These are phyloP conservation scores for Persicaria tinctoria DNA, from an alignment of 148 eudicot species.

Conservation along the genomic window DNA sequence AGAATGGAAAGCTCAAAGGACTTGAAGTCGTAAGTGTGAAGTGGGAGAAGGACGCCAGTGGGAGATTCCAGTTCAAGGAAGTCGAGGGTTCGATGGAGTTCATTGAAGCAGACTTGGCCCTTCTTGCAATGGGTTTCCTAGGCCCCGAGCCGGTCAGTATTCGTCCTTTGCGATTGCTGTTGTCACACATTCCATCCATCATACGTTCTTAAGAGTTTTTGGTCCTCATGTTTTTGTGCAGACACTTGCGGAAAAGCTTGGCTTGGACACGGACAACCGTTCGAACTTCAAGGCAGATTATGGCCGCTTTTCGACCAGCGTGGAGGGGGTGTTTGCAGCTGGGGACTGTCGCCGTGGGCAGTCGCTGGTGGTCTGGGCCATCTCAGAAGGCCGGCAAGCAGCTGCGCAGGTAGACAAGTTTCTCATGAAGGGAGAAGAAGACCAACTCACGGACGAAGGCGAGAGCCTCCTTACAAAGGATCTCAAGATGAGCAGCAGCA, in stretches of 20 bases:
- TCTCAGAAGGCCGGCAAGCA: slow-evolving; percentile 91
- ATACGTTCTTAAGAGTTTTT: background rate
- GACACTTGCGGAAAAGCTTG: slow-evolving; percentile 71
- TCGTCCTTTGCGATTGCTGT: slow-evolving; percentile 1
- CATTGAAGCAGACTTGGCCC: slow-evolving; percentile 74
- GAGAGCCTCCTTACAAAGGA: background rate
- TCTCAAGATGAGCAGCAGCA: background rate
- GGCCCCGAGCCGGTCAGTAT: slow-evolving; percentile 92
- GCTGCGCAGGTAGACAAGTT: slow-evolving; percentile 80
- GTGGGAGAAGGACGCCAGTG: slow-evolving; percentile 95
- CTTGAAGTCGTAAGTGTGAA: slow-evolving; percentile 71
- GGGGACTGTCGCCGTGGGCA: slow-evolving; percentile 98
- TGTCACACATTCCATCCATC: background rate
- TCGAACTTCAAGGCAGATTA: slow-evolving; percentile 86
- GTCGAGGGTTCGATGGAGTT: slow-evolving; percentile 77
- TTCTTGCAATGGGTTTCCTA: slow-evolving; percentile 98
- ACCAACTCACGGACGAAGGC: background rate
- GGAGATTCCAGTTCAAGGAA: slow-evolving; percentile 80
- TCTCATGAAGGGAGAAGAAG: slow-evolving; percentile 50
- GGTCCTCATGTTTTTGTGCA: slow-evolving; percentile 12
- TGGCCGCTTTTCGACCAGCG: slow-evolving; percentile 65
- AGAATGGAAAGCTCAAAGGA: slow-evolving; percentile 73
- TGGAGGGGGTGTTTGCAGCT: slow-evolving; percentile 90
- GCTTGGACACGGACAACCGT: slow-evolving; percentile 73
- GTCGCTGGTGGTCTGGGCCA: slow-evolving; percentile 96